Conservation (phyloP, 306 rosid genomes). For the Quercus suber region DNA sequence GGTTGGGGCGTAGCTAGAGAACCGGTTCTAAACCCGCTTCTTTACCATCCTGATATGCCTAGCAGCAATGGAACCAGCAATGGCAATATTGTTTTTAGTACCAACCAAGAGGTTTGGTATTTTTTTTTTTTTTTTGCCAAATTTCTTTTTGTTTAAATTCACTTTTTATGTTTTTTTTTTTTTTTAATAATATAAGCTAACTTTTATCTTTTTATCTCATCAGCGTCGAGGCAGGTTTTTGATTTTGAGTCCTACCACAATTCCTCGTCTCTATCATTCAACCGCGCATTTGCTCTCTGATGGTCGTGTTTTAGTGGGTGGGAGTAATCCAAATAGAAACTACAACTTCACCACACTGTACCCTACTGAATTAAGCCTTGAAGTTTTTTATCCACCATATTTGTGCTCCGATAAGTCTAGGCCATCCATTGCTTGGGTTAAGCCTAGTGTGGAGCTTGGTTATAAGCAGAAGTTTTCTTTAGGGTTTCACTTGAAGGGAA, state of each 20-base stretch:
- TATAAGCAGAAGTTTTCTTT: conserved; percentile 10
- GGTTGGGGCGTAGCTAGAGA: conserved; percentile 31
- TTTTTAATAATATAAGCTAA: too few species aligned
- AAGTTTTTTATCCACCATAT: conserved; percentile 28
- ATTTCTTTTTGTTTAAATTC: too few species aligned
- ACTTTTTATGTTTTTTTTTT: too few species aligned
- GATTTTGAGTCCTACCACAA: conserved; percentile 7
- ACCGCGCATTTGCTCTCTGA: conserved; percentile 31
- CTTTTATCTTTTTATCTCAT: too few species aligned
- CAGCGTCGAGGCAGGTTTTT: conserved; percentile 15
- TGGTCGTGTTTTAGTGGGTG: conserved; percentile 35
- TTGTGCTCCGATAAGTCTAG: conserved; percentile 10
- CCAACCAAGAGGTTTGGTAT: too few species aligned
- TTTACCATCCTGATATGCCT: conserved; percentile 1
- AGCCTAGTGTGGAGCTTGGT: conserved; percentile 4
- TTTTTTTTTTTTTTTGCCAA: too few species aligned
- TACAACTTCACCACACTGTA: conserved; percentile 33
- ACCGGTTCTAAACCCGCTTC: conserved; percentile 29
- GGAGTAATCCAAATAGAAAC: conserved; percentile 33
- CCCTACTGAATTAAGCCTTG: conserved; percentile 35
- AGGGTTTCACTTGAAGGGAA: not conserved
- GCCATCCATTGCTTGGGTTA: conserved; percentile 16
- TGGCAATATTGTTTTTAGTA: too few species aligned
- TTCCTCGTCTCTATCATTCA: conserved; percentile 35
- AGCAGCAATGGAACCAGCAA: not conserved